Conservation (phyloP, 1,284 basidiomycete species). For the Xerocomus amazonicus region DNA sequence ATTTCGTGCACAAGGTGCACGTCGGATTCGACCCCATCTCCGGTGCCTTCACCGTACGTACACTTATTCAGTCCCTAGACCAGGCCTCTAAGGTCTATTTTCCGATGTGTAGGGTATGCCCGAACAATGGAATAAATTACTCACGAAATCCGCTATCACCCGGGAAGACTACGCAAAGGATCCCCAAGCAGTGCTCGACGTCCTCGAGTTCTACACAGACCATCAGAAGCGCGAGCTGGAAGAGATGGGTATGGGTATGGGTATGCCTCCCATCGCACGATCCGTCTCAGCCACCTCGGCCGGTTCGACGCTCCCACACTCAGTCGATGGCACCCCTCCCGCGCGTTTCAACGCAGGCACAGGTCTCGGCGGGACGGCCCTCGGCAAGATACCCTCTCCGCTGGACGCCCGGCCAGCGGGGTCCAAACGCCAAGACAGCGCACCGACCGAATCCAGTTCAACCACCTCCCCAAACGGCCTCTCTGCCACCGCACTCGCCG, state of each 20-base stretch:
- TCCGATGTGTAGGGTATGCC: slow-evolving; percentile 72
- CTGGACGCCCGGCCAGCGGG: slow-evolving; percentile 37
- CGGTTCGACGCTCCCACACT: slow-evolving; percentile 22
- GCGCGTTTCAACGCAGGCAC: slow-evolving; percentile 83
- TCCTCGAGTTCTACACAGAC: slow-evolving; percentile 97
- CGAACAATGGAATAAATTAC: slow-evolving; percentile 93
- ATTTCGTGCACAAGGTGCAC: slow-evolving; percentile 98
- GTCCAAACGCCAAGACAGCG: slow-evolving; percentile 56
- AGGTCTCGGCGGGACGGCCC: slow-evolving; percentile 67
- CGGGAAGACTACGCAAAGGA: slow-evolving; percentile 97
- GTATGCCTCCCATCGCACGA: slow-evolving; percentile 31
- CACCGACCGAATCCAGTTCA: slow-evolving; percentile 39
- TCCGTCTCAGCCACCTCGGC: slow-evolving; percentile 25
- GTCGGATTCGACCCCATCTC: slow-evolving; percentile 95
- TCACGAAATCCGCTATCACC: slow-evolving; percentile 96
- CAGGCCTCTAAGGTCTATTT: slow-evolving; percentile 1
- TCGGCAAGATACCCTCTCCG: slow-evolving; percentile 45
- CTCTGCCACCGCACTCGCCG: slow-evolving; percentile 40
- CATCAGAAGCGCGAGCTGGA: slow-evolving; percentile 90
- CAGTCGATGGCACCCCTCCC: slow-evolving; percentile 44
- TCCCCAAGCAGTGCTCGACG: slow-evolving; percentile 95
- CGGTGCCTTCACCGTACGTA: slow-evolving; percentile 84
- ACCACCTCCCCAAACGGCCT: slow-evolving; percentile 36
- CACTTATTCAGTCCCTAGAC: background rate
- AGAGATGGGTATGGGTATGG: slow-evolving; percentile 51